phyloP scores from a whole-genome alignment of 192 early-diverging fungal genomes.

The Gonapodya sp. region DNA sequence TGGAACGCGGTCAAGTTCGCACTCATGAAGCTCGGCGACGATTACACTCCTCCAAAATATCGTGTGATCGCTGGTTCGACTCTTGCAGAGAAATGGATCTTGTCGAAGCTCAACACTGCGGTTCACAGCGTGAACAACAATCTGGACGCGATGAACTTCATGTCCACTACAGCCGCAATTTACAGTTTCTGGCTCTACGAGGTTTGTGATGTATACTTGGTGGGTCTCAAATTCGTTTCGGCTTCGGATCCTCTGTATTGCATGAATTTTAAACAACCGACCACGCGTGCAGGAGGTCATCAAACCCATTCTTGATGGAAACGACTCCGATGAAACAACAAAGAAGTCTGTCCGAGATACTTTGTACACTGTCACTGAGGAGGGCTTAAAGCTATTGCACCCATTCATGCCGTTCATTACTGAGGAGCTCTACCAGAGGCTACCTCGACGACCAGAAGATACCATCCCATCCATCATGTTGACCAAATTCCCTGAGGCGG shows the following conservation, averaged over 20 bases:
- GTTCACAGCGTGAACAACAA: constrained; percentile 64
- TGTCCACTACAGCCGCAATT: constrained; percentile 75
- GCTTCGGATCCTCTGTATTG: background rate
- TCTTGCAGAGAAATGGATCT: constrained; percentile 85
- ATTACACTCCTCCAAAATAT: constrained; percentile 61
- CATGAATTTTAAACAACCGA: constrained; percentile 5
- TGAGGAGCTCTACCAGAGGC: constrained; percentile 95
- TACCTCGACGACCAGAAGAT: constrained; percentile 72
- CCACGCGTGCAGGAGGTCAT: constrained; percentile 45
- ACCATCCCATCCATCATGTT: constrained; percentile 58
- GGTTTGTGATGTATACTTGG: constrained; percentile 95
- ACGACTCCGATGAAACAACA: constrained; percentile 36
- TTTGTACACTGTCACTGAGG: constrained; percentile 90
- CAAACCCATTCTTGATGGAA: constrained; percentile 77
- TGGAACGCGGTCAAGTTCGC: constrained; percentile 98
- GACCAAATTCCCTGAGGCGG: constrained; percentile 45
- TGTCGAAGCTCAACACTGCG: constrained; percentile 78
- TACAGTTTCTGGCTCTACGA: constrained; percentile 95
- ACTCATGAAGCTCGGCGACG: constrained; percentile 85
- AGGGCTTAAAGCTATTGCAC: constrained; percentile 82
- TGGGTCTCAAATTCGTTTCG: constrained; percentile 19
- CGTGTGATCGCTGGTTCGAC: constrained; percentile 59
- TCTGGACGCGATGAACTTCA: constrained; percentile 80
- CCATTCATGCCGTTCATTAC: constrained; percentile 99
- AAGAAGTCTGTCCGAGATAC: constrained; percentile 65